Evolutionary conservation across 352 stramenopile genomes (phyloP), one percentile per base, ranked within the genome.

Genomic region (Phytopythium helicoides): DNA sequence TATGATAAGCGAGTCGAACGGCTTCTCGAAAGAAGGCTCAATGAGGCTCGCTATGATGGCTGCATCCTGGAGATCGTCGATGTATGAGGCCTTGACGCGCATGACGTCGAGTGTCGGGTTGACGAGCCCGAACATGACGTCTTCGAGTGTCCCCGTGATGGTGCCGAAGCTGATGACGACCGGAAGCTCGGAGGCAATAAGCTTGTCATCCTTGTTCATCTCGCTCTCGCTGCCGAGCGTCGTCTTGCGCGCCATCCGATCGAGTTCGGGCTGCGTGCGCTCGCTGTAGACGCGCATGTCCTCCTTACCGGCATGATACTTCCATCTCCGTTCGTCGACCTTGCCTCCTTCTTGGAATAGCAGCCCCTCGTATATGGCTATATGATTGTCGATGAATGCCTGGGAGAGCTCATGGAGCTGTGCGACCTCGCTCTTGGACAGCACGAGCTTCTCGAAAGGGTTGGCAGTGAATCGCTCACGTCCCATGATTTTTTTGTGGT

Each of bases 331-430:
- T 1, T 52, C 49, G 38, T 83, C 68, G n/a, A 80, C 59, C 18
- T 63, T 60, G 39, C 66, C 51, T 3, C 59, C 46, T 1, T 60
- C 58, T 15, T 63, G 41, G 5, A 53, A 54, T 31, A 62, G 56
- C 44, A 73, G 67, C 10, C 35, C 52, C 50, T 78, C 53, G 36
- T 72, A 83, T 22, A 70, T 64, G 5, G 53, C 58, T 8, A 71
- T 31, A 18, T 71, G 66, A 19, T 67, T 58, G 11, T 47, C 49
- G 35, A 71, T 55, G 33, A 71, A 58, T 11, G 62, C 58, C 21
- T 67, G 62, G 22, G 62, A 60, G 35, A 71, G 33, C 12, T 56
- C 54, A 15, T 67, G 58, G 6, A 71, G 54, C 12, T 64, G 62
- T 38, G 47, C 47, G 10, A 60, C 45, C 21, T 71, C 62, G 14